Conservation (phyloP, 176 grass and related monocot species). For the Eleusine indica region DNA sequence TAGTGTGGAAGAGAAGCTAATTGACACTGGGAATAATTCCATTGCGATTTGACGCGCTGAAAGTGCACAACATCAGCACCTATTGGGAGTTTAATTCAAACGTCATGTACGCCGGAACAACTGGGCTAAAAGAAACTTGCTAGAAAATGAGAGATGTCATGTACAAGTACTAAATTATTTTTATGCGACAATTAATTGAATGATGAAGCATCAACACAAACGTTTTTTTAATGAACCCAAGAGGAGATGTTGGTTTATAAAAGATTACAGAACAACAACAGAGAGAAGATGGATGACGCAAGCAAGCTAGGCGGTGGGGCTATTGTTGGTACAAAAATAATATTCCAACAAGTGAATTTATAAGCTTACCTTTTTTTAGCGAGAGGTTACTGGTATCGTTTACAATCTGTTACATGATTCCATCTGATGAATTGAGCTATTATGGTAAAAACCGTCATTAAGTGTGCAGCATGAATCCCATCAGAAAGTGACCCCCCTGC, state of each 20-base stretch:
- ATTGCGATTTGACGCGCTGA: constrained; percentile 23
- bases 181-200: no score
- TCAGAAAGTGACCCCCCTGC: constrained; percentile 49
- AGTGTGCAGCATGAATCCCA: constrained; percentile 38
- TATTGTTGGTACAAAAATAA: background rate
- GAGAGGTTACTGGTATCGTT: constrained; percentile 29
- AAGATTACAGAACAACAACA: background rate
- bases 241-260: background rate
- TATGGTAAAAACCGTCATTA: constrained; percentile 48
- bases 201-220: background rate
- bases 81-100: constrained; percentile 13
- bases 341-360: background rate
- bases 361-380: constrained; percentile 25
- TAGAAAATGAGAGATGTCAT: constrained; percentile 28
- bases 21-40: constrained; percentile 22
- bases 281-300: constrained; percentile 17
- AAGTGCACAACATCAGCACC: constrained; percentile 5
- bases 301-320: background rate
- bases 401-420: background rate
- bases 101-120: constrained; percentile 16
- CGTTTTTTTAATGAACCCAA: background rate
- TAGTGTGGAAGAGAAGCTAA: constrained; percentile 8
- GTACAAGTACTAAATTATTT: background rate
- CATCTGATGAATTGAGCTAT: constrained; percentile 35
- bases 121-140: background rate